Base-by-base conservation (phyloP, 73 alveolate species). In the Paramecium sonneborni region DNA sequence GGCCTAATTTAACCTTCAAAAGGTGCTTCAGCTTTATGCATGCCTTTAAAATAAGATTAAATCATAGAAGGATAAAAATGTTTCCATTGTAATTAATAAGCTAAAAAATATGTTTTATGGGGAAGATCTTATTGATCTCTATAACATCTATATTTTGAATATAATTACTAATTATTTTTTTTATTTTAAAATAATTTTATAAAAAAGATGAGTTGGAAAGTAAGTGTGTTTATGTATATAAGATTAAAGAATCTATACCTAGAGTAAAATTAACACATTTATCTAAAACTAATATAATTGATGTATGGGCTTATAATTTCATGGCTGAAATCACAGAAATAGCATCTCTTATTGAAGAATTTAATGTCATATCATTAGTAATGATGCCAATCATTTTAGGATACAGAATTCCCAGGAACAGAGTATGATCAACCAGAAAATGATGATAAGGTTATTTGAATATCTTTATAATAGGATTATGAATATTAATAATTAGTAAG, bases 11-110 rank as follows among this genome's bases (percentile, higher is more conserved):
- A 85, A 62, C 85, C 95, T 20, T 95, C 99, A 37, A 99, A 99
- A 32, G 85, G 99, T 28, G 99, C 99, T 21, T 98, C 98, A 94
- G 96, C 99, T 38, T 95, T 98, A 41, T 96, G 99, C 94, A 95
- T 96, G 92, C 99, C 99, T 76, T 92, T 96, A 43, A 87, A 95
- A 35, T 98, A 97, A 86, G 97, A 96, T 2, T 95, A 94, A 20
- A 94, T 97, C 52, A 92, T 92, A 12, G 98, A 92, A 14, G 99
- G 98, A 15, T 95, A 96, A 15, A 93, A 95, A 85, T 99, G 99
- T 95, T 99, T 99, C 99, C 88, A 88, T 87, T 96, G 99, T 95
- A 98, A 99, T 76, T 93, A 96, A 24, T 93, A 95, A 72, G 99
- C 99, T 28, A 95, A 91, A 85, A 87, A 85, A 41, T 79, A 87